Base-by-base conservation (phyloP, 1,284 basidiomycete species). In the Cryptococcus depauperatus region DNA sequence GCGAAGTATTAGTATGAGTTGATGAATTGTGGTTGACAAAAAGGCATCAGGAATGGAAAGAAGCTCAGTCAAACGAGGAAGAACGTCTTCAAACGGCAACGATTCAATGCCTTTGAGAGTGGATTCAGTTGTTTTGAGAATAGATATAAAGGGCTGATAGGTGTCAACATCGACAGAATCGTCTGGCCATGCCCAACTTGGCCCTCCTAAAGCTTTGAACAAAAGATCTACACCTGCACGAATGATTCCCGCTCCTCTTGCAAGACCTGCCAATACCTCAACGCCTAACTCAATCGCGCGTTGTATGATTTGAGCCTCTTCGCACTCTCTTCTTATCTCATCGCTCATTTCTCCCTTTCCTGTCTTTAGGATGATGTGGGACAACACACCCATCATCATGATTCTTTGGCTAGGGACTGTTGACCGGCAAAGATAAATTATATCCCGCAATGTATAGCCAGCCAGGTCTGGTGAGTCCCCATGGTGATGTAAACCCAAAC, bases 401-500 rank as follows among this genome's bases (percentile, higher is more conserved):
- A 84, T 80, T 23, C 90, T 76, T 63, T 96, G 91, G 9, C 84
- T 83, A 7, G 83, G 80, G 0, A 91, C 84, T 0, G 83, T 86
- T 5, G 87, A 91, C 42, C 85, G 75, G 1, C 82, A 80, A 3
- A 93, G 76, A 37, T 87, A 73, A 37, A 92, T 79, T n/a, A 95
- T 76, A 52, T 95, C 91, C 29, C 84, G 80, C 0, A 93, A 71
- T 0, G 87, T 91, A 66, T 95, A 96, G 0, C 91, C 92, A 0
- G 91, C 90, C n/a, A 69, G 55, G 34, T 82, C 81, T 47, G 88
- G 84, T 0, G 86, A 80, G 50, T 66, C 57, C 16, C 73, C 74
- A 47, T 95, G 91, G 64, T 95, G 91, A 66, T 96, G 91, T 19
- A 95, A 73, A 1, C 91, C 91, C 2, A 89, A 76, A 67, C 89